phyloP scores from a whole-genome alignment of 2,329 filamentous ascomycete species.

The Dothideomycetes sp. region DNA sequence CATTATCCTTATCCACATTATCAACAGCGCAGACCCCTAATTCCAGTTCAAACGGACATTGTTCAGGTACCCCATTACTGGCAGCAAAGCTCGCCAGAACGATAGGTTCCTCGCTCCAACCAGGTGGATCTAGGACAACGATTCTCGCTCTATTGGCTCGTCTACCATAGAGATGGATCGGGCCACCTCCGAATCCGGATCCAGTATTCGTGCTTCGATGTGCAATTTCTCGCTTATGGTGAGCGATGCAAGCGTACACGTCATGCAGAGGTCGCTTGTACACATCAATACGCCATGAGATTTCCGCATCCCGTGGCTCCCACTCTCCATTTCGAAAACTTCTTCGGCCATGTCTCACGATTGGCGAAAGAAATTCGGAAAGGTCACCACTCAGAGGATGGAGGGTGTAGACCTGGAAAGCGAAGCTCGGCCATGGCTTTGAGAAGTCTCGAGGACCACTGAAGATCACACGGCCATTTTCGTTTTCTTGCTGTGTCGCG shows the following conservation, averaged over 20 bases:
- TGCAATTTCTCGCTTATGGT: constrained; percentile 3
- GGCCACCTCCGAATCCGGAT: not conserved
- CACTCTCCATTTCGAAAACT: not conserved
- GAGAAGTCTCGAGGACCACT: not conserved
- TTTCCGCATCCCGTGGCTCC: not conserved
- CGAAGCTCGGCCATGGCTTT: not conserved
- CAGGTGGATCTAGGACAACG: constrained; percentile 1
- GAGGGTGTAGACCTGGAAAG: constrained; percentile 4
- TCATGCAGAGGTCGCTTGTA: constrained; percentile 1
- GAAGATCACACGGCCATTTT: constrained; percentile 1
- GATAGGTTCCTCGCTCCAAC: not conserved
- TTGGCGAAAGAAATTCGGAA: constrained; percentile 1
- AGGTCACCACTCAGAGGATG: constrained; percentile 2
- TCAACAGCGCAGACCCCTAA: not conserved
- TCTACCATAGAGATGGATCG: constrained; percentile 1
- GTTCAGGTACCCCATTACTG: not conserved
- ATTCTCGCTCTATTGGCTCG: constrained; percentile 1
- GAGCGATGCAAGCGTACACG: constrained; percentile 5
- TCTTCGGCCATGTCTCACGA: not conserved
- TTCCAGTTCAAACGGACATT: constrained; percentile 1
- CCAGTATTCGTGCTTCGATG: constrained; percentile 1
- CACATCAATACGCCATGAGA: constrained; percentile 4
- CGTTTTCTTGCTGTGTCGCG: constrained; percentile 1
- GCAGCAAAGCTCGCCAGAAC: constrained; percentile 2
- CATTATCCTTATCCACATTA: not conserved